Conservation (phyloP, 83 land plant species). For the Picea abies region DNA sequence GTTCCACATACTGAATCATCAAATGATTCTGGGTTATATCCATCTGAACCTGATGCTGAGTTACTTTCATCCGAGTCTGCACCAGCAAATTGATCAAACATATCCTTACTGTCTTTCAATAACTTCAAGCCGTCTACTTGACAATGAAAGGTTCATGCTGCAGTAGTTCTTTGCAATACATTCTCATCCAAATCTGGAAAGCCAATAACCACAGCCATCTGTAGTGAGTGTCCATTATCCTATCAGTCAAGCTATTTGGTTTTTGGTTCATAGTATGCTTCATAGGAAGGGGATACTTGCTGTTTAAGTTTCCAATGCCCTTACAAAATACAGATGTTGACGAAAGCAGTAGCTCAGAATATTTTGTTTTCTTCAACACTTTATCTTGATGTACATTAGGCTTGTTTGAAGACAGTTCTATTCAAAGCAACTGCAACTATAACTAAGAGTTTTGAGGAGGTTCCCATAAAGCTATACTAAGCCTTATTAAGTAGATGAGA, state of each 20-base stretch:
- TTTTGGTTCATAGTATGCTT: background rate
- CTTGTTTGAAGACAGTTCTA: background rate
- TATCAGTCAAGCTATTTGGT: background rate
- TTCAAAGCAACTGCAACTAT: slow-evolving; percentile 5
- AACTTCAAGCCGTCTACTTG: background rate
- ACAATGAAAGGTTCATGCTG: background rate
- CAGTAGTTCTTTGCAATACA: background rate
- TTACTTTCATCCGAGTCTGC: background rate
- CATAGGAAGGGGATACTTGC: background rate
- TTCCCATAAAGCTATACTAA: background rate
- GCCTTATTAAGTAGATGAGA: background rate
- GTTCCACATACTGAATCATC: background rate
- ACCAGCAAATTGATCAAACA: slow-evolving; percentile 5
- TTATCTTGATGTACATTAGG: background rate
- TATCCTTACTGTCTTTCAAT: background rate
- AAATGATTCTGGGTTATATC: background rate
- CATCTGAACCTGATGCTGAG: slow-evolving; percentile 2
- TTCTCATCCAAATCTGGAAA: background rate
- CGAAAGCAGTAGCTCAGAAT: background rate
- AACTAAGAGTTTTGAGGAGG: slow-evolving; percentile 1
- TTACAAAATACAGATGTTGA: background rate
- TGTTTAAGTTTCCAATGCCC: background rate
- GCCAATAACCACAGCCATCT: background rate
- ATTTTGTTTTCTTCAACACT: background rate
- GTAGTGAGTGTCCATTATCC: background rate